These are phyloP conservation scores for Artemisia annua DNA, from an alignment of 129 eudicot species.

Conservation along the genomic window DNA sequence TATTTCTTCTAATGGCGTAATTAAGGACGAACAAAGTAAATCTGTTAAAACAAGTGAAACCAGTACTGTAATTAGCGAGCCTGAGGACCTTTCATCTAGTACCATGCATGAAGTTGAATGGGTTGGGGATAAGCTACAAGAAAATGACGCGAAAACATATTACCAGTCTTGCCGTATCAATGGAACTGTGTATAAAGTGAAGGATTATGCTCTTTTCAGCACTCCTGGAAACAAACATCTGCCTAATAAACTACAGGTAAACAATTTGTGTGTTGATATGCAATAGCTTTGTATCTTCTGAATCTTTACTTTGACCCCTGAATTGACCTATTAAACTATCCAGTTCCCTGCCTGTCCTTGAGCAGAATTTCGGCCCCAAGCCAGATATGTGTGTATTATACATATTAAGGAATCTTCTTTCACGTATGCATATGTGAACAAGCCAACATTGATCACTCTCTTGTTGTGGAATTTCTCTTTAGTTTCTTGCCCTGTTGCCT, in stretches of 20 bases:
- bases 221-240: slow-evolving; percentile 44
- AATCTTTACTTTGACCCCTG: too few relatives aligned
- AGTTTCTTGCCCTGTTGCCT: too few relatives aligned
- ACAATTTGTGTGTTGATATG: slow-evolving; percentile 21
- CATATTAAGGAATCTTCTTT: too few relatives aligned
- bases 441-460: too few relatives aligned
- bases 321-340: too few relatives aligned
- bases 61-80: slow-evolving; percentile 27
- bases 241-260: slow-evolving; percentile 87
- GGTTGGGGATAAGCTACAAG: slow-evolving; percentile 55
- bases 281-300: too few relatives aligned
- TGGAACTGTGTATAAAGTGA: slow-evolving; percentile 60
- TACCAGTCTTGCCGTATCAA: slow-evolving; percentile 67
- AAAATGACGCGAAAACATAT: slow-evolving; percentile 53
- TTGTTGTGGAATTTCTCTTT: too few relatives aligned
- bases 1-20: slow-evolving; percentile 31
- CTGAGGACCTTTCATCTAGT: slow-evolving; percentile 34
- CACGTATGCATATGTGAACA: too few relatives aligned
- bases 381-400: too few relatives aligned
- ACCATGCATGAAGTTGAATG: slow-evolving; percentile 63
- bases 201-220: slow-evolving; percentile 72
- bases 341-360: too few relatives aligned
- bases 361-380: too few relatives aligned
- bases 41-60: slow-evolving; percentile 32
- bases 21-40: slow-evolving; percentile 36